Conservation (phyloP, 2,329 filamentous ascomycete genomes). For the Dissoconium aciculare region DNA sequence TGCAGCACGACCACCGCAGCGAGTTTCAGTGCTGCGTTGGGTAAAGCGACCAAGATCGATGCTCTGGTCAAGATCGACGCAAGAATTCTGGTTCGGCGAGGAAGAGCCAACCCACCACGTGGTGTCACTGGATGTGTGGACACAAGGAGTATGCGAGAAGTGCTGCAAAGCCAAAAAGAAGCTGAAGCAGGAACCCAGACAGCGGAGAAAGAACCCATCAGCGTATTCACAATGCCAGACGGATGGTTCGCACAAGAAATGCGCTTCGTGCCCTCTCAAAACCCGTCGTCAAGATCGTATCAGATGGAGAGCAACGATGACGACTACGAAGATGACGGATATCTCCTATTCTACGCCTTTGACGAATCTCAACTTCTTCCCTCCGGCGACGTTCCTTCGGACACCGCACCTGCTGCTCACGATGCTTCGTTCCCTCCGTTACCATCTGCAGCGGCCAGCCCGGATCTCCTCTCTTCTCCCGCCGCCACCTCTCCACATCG, state of each 20-base stretch:
- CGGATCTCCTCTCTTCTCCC: no score
- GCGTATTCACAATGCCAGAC: conserved; percentile 45
- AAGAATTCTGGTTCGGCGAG: conserved; percentile 37
- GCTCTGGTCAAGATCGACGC: conserved; percentile 48
- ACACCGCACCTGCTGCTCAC: no score
- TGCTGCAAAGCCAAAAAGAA: conserved; percentile 32
- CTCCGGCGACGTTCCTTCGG: conserved; percentile 17
- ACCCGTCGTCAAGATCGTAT: no score
- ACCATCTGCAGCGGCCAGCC: no score
- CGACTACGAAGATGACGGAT: conserved; percentile 48
- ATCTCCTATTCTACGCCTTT: conserved; percentile 53
- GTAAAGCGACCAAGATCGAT: conserved; percentile 52
- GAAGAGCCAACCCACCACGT: conserved; percentile 23
- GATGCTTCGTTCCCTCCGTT: no score
- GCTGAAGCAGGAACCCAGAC: conserved; percentile 18
- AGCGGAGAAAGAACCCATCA: conserved; percentile 35
- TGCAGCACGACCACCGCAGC: conserved; percentile 44
- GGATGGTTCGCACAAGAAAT: conserved; percentile 53
- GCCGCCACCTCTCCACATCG: conserved; percentile 11
- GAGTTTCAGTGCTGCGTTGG: conserved; percentile 45
- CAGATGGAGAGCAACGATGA: conserved; percentile 1
- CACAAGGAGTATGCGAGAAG: conserved; percentile 37
- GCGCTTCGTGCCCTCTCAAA: conserved; percentile 40
- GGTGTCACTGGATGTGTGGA: conserved; percentile 49
- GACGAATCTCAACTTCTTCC: conserved; percentile 46